A percentile compares a stretch with the other conserved stretches of the same genome.
Conservation (phyloP, 352 stramenopile species). For the Pythium aristosporum region DNA sequence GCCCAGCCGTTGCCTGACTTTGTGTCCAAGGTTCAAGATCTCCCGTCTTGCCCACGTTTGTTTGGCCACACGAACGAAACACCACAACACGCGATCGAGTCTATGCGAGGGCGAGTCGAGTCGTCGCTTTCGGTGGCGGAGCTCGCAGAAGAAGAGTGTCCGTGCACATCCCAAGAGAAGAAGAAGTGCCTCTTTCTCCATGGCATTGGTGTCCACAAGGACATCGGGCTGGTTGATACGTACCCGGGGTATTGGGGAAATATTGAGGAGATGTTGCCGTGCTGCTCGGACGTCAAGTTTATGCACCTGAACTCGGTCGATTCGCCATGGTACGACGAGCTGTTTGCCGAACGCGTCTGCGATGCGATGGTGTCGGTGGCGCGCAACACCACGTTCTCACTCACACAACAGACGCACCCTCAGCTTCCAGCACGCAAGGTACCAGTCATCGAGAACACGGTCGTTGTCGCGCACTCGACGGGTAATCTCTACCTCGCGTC, state of each 20-base stretch:
- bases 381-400: conserved; percentile 17
- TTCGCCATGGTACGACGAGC: conserved; percentile 29
- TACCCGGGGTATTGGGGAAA: conserved; percentile 32
- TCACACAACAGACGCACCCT: conserved; percentile 8
- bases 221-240: conserved; percentile 26
- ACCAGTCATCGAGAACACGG: conserved; percentile 22
- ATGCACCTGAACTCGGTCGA: conserved; percentile 34
- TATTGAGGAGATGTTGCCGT: conserved; percentile 22
- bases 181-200: conserved; percentile 50
- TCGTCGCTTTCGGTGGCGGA: background rate
- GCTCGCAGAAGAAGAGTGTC: conserved; percentile 13
- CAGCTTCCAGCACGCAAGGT: too few species aligned
- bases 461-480: conserved; percentile 42
- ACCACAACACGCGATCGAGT: background rate
- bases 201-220: conserved; percentile 35
- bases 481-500: conserved; percentile 38
- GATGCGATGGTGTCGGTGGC: conserved; percentile 21
- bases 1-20: background rate
- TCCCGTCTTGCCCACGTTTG: background rate
- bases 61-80: background rate
- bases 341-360: conserved; percentile 27
- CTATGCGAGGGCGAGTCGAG: background rate
- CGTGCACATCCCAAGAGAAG: conserved; percentile 11
- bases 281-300: conserved; percentile 35
- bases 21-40: background rate